Percentiles rank a stretch among this genome's conserved stretches.
These are phyloP conservation scores for Knoxdaviesia proteae DNA, from an alignment of 2,329 filamentous ascomycete genomes.

Conservation along the genomic window DNA sequence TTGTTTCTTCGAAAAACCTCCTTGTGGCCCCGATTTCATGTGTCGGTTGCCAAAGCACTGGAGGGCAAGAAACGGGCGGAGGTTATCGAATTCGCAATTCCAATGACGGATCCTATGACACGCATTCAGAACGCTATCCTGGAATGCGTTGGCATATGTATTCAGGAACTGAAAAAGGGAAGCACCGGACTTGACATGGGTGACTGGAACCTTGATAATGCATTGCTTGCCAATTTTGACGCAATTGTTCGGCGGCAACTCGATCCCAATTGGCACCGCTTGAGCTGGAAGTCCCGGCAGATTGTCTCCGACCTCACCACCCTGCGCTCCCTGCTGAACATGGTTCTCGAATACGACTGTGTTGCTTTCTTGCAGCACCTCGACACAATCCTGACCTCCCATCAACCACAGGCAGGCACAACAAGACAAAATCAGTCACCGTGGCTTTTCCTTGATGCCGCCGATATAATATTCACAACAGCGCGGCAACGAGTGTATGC, in stretches of 20 bases:
- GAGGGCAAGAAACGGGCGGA: conserved; percentile 87
- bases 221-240: conserved; percentile 82
- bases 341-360: conserved; percentile 65
- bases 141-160: conserved; percentile 89
- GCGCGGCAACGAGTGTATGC: conserved; percentile 77
- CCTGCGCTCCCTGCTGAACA: conserved; percentile 63
- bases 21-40: conserved; percentile 83
- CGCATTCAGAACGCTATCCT: conserved; percentile 87
- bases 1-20: conserved; percentile 76
- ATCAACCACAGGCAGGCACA: conserved; percentile 71
- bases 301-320: conserved; percentile 80
- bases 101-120: conserved; percentile 86
- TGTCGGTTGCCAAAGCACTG: conserved; percentile 70
- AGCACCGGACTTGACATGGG: conserved; percentile 87
- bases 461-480: conserved; percentile 81
- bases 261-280: conserved; percentile 91
- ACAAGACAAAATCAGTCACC: conserved; percentile 78
- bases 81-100: conserved; percentile 88
- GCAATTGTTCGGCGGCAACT: conserved; percentile 71
- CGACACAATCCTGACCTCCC: conserved; percentile 80
- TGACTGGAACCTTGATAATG: conserved; percentile 90
- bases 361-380: conserved; percentile 84
- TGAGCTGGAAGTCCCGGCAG: conserved; percentile 85
- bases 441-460: conserved; percentile 90
- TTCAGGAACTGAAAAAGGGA: conserved; percentile 78